phyloP scores from a whole-genome alignment of 495 filamentous ascomycete genomes.

The Cryomyces antarcticus region DNA sequence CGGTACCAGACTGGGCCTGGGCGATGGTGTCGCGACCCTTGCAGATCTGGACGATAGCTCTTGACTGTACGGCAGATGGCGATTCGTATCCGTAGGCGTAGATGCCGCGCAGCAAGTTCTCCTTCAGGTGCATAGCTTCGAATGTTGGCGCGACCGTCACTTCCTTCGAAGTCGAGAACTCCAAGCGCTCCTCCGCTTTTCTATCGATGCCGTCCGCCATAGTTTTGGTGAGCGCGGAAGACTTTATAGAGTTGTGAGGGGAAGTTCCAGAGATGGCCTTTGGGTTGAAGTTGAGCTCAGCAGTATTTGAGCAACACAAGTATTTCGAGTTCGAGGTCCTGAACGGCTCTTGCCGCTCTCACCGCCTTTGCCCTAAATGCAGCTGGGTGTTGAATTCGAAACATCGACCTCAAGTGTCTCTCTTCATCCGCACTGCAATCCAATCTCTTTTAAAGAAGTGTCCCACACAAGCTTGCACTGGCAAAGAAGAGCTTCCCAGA shows the following conservation, averaged over 20 bases:
- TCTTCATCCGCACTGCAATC: too few relatives aligned
- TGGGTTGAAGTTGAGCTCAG: neutral
- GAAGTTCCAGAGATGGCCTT: neutral
- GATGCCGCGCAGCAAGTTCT: constrained; percentile 88
- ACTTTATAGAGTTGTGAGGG: neutral
- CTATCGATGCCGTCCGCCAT: constrained; percentile 96
- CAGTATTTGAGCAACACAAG: too few relatives aligned
- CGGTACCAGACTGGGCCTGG: constrained; percentile 97
- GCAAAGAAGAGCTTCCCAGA: too few relatives aligned
- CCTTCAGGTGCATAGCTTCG: constrained; percentile 75
- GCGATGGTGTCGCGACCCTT: constrained; percentile 97
- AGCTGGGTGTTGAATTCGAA: too few relatives aligned
- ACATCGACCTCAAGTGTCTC: too few relatives aligned
- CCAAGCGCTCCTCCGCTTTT: constrained; percentile 86
- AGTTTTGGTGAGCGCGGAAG: neutral
- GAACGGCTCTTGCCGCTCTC: too few relatives aligned
- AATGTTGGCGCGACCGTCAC: constrained; percentile 64
- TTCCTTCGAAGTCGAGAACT: constrained; percentile 95
- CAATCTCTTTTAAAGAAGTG: too few relatives aligned
- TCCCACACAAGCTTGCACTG: too few relatives aligned
- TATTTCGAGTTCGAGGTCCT: too few relatives aligned
- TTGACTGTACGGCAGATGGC: constrained; percentile 88
- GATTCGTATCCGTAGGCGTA: constrained; percentile 98
- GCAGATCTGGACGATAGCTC: constrained; percentile 96
- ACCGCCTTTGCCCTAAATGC: too few relatives aligned